Evolutionary conservation across 352 stramenopile species (phyloP).

Genomic region (Pythium brachiatum): DNA sequence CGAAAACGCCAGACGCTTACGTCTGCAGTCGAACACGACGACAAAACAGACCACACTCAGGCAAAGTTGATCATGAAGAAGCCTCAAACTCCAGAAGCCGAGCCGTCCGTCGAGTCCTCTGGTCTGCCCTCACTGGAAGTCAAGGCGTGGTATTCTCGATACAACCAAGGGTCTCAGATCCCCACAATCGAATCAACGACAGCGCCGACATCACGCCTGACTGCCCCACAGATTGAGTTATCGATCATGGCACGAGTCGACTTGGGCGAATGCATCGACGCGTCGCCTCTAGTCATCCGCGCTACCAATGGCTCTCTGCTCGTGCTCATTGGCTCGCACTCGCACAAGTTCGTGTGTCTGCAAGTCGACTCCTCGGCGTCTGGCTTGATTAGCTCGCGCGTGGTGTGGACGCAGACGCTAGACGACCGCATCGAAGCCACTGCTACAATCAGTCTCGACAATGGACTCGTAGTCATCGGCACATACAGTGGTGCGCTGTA

Average conservation of each 20-base stretch:
- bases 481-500: slow-evolving; percentile 55
- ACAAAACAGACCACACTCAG: too few species aligned
- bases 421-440: slow-evolving; percentile 62
- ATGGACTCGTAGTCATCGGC: slow-evolving; percentile 41
- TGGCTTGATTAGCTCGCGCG: neutral
- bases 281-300: slow-evolving; percentile 50
- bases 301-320: slow-evolving; percentile 3
- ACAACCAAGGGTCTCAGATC: neutral
- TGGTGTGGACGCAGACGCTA: slow-evolving; percentile 40
- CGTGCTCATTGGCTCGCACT: slow-evolving; percentile 52
- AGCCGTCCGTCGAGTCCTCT: neutral
- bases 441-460: slow-evolving; percentile 33
- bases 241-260: slow-evolving; percentile 29
- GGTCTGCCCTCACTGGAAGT: neutral
- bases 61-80: too few species aligned
- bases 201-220: too few species aligned
- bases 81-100: neutral
- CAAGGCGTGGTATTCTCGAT: slow-evolving; percentile 11
- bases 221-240: slow-evolving; percentile 12
- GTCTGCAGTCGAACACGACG: neutral
- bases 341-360: slow-evolving; percentile 39
- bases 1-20: neutral
- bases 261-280: slow-evolving; percentile 62
- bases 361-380: slow-evolving; percentile 24
- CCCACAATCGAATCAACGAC: neutral